Evolutionary conservation across 164 flowering plant species (phyloP), one percentile per base, ranked within the genome.

Genomic region (Nymphaea colorata): DNA sequence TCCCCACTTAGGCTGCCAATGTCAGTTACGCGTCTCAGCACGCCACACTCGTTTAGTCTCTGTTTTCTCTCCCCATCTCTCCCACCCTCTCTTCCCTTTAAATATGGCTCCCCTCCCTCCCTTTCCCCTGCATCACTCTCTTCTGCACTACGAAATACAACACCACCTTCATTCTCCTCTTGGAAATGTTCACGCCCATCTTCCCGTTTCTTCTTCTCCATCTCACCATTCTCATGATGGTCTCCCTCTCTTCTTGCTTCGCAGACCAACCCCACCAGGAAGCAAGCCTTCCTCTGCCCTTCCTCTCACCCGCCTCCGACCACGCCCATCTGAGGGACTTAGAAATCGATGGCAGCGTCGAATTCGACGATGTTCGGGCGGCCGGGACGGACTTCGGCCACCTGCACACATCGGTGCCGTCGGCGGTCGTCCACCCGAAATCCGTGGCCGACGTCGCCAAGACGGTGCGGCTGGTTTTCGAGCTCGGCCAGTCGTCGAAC

Each of bases 311-410:
- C 69, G 68, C 71, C 77, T 77, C 79, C 71, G 70, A 47, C 68
- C 64, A 6, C 66, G 14, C 42, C 60, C 44, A 57, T 62, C 62
- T 53, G 65, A 66, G 67, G 59, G 67, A 75, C 64, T 67, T 86
- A 6, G 57, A n/a, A 44, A 73, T 86, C 7, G 79, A 83, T 2
- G 93, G 93, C 6, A 65, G 81, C 62, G 71, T 87, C 41, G 76
- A 74, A 72, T 86, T 82, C 43, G 71, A 81, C 3, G 74, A 80
- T 63, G 44, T 76, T 41, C 75, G 83, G 14, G 69, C 79, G 66
- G 96, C 86, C 64, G 86, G 96, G 64, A 82, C 73, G 44, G 98
- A 93, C 77, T 93, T 89, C 62, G 98, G 98, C 60, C 84, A 86
- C 77, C 79, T 70, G 69, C 74, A 75, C 76, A 83, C 77, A 43